Evolutionary conservation across 2,329 filamentous ascomycete species (phyloP).

Genomic region (Penicillium sp.): DNA sequence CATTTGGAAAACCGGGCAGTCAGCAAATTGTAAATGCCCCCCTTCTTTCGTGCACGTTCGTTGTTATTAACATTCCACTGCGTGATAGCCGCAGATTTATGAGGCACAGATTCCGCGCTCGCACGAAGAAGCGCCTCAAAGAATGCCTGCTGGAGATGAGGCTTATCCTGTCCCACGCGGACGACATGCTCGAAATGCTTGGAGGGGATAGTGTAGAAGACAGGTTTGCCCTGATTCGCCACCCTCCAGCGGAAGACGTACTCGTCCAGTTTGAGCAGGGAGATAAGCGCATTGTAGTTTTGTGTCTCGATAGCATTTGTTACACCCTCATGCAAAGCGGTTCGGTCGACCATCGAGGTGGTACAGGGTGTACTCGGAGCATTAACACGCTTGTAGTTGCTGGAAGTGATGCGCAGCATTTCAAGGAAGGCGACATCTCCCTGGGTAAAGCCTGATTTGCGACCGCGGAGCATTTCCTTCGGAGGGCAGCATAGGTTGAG

Average conservation of each 20-base stretch:
- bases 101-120: conserved; percentile 40
- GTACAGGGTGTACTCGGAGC: background rate
- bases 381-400: conserved; percentile 5
- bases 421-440: conserved; percentile 36
- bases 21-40: conserved; percentile 4
- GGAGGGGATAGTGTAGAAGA: conserved; percentile 30
- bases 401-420: conserved; percentile 34
- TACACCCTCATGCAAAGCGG: conserved; percentile 18
- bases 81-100: conserved; percentile 36
- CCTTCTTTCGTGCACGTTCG: background rate
- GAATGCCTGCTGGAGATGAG: conserved; percentile 20
- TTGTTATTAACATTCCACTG: conserved; percentile 35
- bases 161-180: conserved; percentile 21
- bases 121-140: conserved; percentile 39
- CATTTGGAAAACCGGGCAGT: conserved; percentile 32
- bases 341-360: conserved; percentile 26
- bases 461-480: conserved; percentile 30
- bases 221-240: background rate
- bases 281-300: conserved; percentile 32
- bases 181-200: conserved; percentile 38
- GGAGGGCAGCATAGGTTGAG: conserved; percentile 27
- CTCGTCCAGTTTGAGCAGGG: conserved; percentile 42
- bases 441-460: conserved; percentile 29
- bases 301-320: conserved; percentile 35
- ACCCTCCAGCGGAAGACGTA: conserved; percentile 21